Evolutionary conservation across 1,284 basidiomycete genomes (phyloP).

Genomic region (Puccinia brachypodii): DNA sequence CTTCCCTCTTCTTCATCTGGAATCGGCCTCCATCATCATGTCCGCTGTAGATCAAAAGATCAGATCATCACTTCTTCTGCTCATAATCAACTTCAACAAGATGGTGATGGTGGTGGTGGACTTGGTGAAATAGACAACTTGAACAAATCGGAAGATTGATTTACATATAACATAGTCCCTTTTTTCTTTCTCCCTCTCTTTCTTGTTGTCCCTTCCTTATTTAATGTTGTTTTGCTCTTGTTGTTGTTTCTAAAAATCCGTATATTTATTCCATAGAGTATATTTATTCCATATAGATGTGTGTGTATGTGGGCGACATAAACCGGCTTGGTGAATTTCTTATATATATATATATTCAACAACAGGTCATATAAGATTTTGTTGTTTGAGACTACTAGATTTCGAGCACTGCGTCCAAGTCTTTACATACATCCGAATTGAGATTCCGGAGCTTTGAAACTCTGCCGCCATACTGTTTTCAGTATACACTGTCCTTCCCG

Average conservation of each 20-base stretch:
- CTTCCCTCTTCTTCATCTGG: neutral
- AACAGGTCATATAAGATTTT: too few species aligned
- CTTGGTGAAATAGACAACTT: neutral
- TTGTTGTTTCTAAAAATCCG: neutral
- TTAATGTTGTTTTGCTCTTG: neutral
- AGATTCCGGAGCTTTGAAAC: too few species aligned
- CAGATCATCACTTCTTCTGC: neutral
- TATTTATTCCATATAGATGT: too few species aligned
- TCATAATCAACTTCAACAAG: neutral
- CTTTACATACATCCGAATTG: too few species aligned
- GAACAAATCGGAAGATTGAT: conserved; percentile 9
- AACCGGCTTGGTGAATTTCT: too few species aligned
- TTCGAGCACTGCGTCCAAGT: too few species aligned
- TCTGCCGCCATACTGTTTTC: too few species aligned
- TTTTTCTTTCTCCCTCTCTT: neutral
- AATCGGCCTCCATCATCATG: neutral
- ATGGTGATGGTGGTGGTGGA: neutral
- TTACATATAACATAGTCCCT: too few species aligned
- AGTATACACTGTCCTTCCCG: too few species aligned
- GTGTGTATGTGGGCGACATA: neutral
- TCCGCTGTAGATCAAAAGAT: conserved; percentile 24
- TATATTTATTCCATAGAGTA: neutral
- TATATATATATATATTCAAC: too few species aligned
- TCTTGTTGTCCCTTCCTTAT: neutral
- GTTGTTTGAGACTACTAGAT: too few species aligned